phyloP scores from a whole-genome alignment of 805 yeast species.

The Monosporozyma yasuniensis region DNA sequence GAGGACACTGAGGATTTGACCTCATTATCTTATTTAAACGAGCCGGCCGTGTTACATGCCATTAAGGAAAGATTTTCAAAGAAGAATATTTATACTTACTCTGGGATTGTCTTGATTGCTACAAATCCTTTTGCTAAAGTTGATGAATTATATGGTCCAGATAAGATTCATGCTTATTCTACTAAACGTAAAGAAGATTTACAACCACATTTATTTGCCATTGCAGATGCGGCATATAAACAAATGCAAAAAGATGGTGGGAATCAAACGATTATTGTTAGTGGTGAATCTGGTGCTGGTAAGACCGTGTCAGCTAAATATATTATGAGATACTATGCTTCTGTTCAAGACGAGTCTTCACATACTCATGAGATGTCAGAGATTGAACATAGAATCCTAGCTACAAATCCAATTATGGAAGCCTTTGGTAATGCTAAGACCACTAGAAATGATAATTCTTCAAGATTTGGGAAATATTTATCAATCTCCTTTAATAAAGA shows the following conservation, averaged over 20 bases:
- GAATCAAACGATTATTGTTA: slow-evolving; percentile 92
- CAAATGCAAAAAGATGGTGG: slow-evolving; percentile 79
- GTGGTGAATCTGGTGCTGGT: slow-evolving; percentile 99
- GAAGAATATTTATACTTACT: slow-evolving; percentile 84
- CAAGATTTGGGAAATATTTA: slow-evolving; percentile 88
- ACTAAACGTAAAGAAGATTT: slow-evolving; percentile 76
- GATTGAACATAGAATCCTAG: slow-evolving; percentile 87
- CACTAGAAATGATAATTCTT: slow-evolving; percentile 84
- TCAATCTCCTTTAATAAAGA: slow-evolving; percentile 75
- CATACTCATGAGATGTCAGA: slow-evolving; percentile 57
- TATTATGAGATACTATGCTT: slow-evolving; percentile 95
- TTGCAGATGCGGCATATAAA: slow-evolving; percentile 94
- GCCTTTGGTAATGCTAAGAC: slow-evolving; percentile 95
- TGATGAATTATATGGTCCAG: slow-evolving; percentile 82
- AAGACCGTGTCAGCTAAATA: slow-evolving; percentile 96
- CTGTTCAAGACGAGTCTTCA: slow-evolving; percentile 56
- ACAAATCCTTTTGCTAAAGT: slow-evolving; percentile 90
- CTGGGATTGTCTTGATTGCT: slow-evolving; percentile 95
- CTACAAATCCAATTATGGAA: slow-evolving; percentile 89
- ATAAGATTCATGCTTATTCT: slow-evolving; percentile 87
- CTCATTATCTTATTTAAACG: slow-evolving; percentile 82
- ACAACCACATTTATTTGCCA: slow-evolving; percentile 94
- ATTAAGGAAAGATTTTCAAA: slow-evolving; percentile 82
- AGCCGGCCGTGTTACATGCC: slow-evolving; percentile 94
- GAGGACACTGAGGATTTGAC: slow-evolving; percentile 95